Evolutionary conservation across 345 rosid species (phyloP), one percentile per base, ranked within the genome.

Genomic region (Sonneratia caseolaris): DNA sequence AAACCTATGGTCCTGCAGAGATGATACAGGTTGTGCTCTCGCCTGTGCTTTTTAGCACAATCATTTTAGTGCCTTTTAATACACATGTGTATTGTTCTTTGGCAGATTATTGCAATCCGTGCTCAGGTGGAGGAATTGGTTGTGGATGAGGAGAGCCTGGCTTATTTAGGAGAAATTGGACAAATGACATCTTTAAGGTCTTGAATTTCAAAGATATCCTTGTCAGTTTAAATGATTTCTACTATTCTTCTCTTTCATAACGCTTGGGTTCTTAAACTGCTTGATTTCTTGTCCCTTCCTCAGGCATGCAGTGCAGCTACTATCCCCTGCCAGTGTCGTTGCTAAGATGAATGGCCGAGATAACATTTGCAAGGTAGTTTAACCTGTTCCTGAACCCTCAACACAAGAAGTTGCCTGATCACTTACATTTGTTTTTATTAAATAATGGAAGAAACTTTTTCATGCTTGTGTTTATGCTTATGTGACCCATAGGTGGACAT

Each of bases 321-420:
- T 92, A 75, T 90, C 97, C 49, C 99, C 98, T 47, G 96, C 96
- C 24, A 92, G 97, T 73, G 83, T 92, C 27, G 92, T 89, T 55
- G 94, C 96, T 45, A 95, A 88, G 83, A 83, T 92, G 93, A 95
- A 92, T 61, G 98, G 99, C 11, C 90, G 97, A 59, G 99, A 95
- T 72, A 81, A 37, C 84, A 89, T 95, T 57, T 90, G 90, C 93
- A 92, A 89, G 99, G 99, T 95, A 83, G 71, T 19, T 8, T 27
- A 61, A 42, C 37, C 27, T 24, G 22, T 53, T 37, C 40, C 13
- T 51, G 43, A 42, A 7, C 72, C 21, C 18, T 12, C 40, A 24
- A 21, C n/a, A 49, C 7, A 6, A 0, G 10, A 27, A 64, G 38
- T 64, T 64, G 38, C 38, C 37, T 11, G 36, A n/a, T 11, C 40